These are phyloP conservation scores for Acanthamoeba triangularis DNA, from an alignment of 208 protist species.

Conservation along the genomic window DNA sequence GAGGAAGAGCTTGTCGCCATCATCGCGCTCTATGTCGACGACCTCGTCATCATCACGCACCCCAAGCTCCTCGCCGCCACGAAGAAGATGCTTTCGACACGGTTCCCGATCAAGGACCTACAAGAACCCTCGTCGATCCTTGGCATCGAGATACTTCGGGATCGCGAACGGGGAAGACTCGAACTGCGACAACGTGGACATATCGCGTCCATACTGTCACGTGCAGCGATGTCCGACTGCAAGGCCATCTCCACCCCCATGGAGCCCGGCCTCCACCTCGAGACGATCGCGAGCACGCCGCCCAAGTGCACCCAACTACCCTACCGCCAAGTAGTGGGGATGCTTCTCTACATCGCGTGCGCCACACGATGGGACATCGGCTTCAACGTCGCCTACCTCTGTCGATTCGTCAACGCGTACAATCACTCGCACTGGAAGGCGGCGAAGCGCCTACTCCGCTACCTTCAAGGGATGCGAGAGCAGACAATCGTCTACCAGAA, in stretches of 20 bases:
- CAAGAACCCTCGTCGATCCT: not conserved
- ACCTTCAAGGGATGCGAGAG: not conserved
- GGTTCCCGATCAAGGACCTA: conserved; percentile 33
- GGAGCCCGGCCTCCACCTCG: not conserved
- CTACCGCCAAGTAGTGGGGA: not conserved
- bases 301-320: not conserved
- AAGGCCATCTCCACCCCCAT: not conserved
- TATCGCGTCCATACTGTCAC: not conserved
- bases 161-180: not conserved
- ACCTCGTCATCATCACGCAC: not conserved
- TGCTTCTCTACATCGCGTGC: not conserved
- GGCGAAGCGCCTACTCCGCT: not conserved
- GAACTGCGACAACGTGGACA: not conserved
- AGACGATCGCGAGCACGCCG: not conserved
- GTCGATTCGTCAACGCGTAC: not conserved
- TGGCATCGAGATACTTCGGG: not conserved
- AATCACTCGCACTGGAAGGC: not conserved
- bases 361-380: not conserved
- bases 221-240: not conserved
- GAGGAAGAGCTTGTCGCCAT: not conserved
- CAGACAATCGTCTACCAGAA: not conserved
- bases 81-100: not conserved
- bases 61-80: not conserved
- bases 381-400: not conserved
- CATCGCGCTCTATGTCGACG: conserved; percentile 26